A percentile compares a stretch with the other conserved stretches of the same genome.
phyloP scores from a whole-genome alignment of 768 basidiomycete genomes.

The Strobilomyces echinocephalus region DNA sequence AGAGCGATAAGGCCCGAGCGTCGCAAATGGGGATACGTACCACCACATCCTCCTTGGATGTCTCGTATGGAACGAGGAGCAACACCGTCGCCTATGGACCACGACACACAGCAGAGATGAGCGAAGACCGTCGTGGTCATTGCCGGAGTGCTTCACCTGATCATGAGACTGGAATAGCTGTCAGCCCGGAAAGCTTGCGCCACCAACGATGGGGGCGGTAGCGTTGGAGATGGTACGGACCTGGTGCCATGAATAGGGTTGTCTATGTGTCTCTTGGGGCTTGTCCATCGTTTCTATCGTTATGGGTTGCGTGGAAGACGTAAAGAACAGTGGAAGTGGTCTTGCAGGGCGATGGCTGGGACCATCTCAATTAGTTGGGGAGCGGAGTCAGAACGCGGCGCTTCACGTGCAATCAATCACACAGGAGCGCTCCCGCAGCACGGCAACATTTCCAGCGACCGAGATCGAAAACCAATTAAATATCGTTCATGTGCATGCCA shows the following conservation, averaged over 20 bases:
- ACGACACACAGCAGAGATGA: constrained; percentile 17
- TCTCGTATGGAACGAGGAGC: constrained; percentile 66
- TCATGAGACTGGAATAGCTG: constrained; percentile 64
- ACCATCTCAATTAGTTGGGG: constrained; percentile 22
- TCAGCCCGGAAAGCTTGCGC: constrained; percentile 17
- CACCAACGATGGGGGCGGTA: constrained; percentile 4
- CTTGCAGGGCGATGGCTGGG: constrained; percentile 7
- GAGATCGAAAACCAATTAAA: constrained; percentile 11
- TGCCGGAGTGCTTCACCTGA: constrained; percentile 46
- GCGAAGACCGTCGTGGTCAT: constrained; percentile 8
- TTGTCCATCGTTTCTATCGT: constrained; percentile 22
- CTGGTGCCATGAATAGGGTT: constrained; percentile 83
- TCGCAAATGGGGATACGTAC: constrained; percentile 36
- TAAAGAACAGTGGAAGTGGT: constrained; percentile 9
- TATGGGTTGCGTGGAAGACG: constrained; percentile 11
- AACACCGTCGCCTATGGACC: constrained; percentile 64
- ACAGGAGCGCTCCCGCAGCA: constrained; percentile 2
- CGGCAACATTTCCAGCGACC: not conserved
- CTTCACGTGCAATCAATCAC: constrained; percentile 27
- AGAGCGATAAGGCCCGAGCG: not conserved
- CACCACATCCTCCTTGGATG: constrained; percentile 65
- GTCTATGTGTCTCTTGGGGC: constrained; percentile 28
- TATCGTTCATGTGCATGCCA: constrained; percentile 22
- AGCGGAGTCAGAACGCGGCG: constrained; percentile 34
- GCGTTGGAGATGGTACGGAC: constrained; percentile 36